A percentile compares a stretch with the other conserved stretches of the same genome.
Evolutionary conservation across 1,284 basidiomycete species (phyloP).

Genomic region (Cryptococcus hybrid): DNA sequence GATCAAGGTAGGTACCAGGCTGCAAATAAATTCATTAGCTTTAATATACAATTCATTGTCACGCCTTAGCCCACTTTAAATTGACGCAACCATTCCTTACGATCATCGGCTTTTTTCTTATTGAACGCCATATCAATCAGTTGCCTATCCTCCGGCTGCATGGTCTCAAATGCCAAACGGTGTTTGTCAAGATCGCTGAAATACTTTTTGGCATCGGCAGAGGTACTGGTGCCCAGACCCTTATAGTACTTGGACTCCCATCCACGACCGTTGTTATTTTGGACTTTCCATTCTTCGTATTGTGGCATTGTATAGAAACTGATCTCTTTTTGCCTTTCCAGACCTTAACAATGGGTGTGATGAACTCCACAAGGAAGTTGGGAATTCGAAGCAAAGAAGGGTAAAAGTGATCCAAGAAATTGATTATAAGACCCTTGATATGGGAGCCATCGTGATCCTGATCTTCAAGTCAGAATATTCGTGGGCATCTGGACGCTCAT

Average conservation of each 20-base stretch:
- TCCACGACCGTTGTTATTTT: conserved; percentile 72
- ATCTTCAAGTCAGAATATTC: neutral
- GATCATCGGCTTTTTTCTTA: conserved; percentile 99
- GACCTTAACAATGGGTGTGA: conserved; percentile 96
- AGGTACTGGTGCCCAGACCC: conserved; percentile 93
- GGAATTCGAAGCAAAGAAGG: conserved; percentile 91
- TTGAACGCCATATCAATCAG: conserved; percentile 98
- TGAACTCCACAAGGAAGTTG: conserved; percentile 95
- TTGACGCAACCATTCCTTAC: conserved; percentile 96
- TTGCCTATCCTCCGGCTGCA: conserved; percentile 76
- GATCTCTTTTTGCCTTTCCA: conserved; percentile 74
- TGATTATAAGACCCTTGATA: conserved; percentile 98
- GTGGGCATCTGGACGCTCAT: neutral
- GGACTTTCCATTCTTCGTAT: conserved; percentile 88
- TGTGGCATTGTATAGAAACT: conserved; percentile 99
- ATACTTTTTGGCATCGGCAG: conserved; percentile 87
- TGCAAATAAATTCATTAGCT: conserved; percentile 38
- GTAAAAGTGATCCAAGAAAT: conserved; percentile 96
- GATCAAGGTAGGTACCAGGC: conserved; percentile 94
- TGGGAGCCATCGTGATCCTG: conserved; percentile 99
- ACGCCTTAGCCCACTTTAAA: conserved; percentile 63
- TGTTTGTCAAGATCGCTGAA: conserved; percentile 91
- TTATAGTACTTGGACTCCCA: conserved; percentile 98
- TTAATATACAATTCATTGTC: neutral
- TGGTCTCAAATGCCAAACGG: conserved; percentile 85